A percentile compares a stretch with the other conserved stretches of the same genome.
These are phyloP conservation scores for Cokeromyces recurvatus DNA, from an alignment of 371 early-diverging fungal genomes.

Conservation along the genomic window DNA sequence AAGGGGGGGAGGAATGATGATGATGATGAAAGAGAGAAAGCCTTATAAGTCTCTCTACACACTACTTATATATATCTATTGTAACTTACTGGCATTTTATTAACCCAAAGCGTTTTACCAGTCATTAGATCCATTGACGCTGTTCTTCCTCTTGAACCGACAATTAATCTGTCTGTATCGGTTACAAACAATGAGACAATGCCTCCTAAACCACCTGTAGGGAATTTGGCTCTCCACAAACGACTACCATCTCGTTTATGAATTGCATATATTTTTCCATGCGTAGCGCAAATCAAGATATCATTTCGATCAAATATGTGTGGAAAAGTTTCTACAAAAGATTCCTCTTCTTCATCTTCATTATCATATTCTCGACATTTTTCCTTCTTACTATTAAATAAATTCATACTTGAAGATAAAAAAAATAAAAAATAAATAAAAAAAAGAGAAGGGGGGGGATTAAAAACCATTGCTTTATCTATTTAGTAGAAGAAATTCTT, in stretches of 20 bases:
- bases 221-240: slow-evolving; percentile 22
- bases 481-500: neutral
- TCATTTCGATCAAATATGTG: slow-evolving; percentile 21
- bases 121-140: slow-evolving; percentile 5
- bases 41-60: too few relatives aligned
- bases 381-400: too few relatives aligned
- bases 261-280: slow-evolving; percentile 34
- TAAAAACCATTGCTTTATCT: too few relatives aligned
- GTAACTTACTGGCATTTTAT: slow-evolving; percentile 15
- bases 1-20: too few relatives aligned
- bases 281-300: slow-evolving; percentile 27
- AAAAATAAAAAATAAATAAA: too few relatives aligned
- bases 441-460: too few relatives aligned
- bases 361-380: too few relatives aligned
- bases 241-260: slow-evolving; percentile 26
- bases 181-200: slow-evolving; percentile 8
- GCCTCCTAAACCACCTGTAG: slow-evolving; percentile 1
- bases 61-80: too few relatives aligned
- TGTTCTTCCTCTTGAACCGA: slow-evolving; percentile 5
- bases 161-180: slow-evolving; percentile 6
- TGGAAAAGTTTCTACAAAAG: too few relatives aligned
- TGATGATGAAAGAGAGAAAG: too few relatives aligned
- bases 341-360: too few relatives aligned
- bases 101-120: slow-evolving; percentile 9
- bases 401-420: too few relatives aligned